A percentile compares a stretch with the other conserved stretches of the same genome.
These are phyloP conservation scores for Acacia melanoxylon DNA, from an alignment of 306 rosid genomes.

Conservation along the genomic window DNA sequence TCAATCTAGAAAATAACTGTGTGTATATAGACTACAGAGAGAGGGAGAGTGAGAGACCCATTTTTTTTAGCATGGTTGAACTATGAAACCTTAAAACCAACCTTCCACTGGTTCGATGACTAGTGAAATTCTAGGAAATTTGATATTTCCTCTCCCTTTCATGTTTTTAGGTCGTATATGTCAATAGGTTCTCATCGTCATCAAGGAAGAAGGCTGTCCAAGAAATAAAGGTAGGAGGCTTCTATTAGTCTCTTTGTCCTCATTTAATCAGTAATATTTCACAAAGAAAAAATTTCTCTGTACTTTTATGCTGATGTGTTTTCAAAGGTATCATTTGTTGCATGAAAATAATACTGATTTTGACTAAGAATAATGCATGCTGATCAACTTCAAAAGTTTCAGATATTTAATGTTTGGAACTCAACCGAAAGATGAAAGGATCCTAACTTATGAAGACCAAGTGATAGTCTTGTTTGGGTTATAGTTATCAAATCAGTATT, in stretches of 20 bases:
- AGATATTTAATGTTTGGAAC: constrained; percentile 10
- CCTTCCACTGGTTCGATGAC: neutral
- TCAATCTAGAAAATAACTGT: neutral
- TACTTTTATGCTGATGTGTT: constrained; percentile 22
- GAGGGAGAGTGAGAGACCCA: neutral
- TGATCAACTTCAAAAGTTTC: constrained; percentile 10
- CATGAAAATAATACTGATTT: neutral
- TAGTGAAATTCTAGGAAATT: neutral
- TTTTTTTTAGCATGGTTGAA: neutral
- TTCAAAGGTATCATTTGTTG: neutral
- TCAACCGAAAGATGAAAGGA: constrained; percentile 23
- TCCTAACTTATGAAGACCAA: constrained; percentile 6
- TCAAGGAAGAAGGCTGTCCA: constrained; percentile 79
- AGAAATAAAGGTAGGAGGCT: constrained; percentile 94
- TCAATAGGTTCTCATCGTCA: constrained; percentile 72
- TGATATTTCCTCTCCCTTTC: constrained; percentile 18
- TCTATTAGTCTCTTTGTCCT: constrained; percentile 38
- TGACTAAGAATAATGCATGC: neutral
- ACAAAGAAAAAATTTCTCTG: neutral
- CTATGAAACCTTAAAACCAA: neutral
- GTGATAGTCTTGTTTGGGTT: constrained; percentile 12
- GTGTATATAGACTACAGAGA: neutral
- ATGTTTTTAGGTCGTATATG: constrained; percentile 81
- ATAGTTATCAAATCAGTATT: neutral
- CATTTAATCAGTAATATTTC: constrained; percentile 25